Conservation (phyloP, 2,329 filamentous ascomycete genomes). For the Colletotrichum liriopes region DNA sequence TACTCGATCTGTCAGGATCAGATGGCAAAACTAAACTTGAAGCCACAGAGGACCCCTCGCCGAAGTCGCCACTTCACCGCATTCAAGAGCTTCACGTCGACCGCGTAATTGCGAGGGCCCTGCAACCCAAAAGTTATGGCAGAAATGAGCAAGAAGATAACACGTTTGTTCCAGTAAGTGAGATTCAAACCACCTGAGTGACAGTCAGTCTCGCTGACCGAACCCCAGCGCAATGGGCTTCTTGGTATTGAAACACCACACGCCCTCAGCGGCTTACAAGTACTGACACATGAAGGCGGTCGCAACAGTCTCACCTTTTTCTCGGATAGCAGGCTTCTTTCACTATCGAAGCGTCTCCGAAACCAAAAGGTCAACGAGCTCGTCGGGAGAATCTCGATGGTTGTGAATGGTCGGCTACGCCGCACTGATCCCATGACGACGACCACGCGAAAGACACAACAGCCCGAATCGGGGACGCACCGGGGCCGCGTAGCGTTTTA, state of each 20-base stretch:
- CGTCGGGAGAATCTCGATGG: constrained; percentile 47
- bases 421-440: constrained; percentile 25
- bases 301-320: constrained; percentile 50
- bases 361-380: constrained; percentile 51
- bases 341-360: constrained; percentile 48
- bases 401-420: constrained; percentile 44
- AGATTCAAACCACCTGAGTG: no score
- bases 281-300: constrained; percentile 43
- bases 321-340: constrained; percentile 50
- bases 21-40: background rate
- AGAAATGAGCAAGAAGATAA: constrained; percentile 39
- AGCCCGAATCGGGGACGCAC: constrained; percentile 21
- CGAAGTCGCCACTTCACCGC: constrained; percentile 11
- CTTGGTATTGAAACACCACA: constrained; percentile 44
- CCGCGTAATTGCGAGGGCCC: constrained; percentile 46
- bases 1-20: constrained; percentile 22
- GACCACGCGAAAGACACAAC: constrained; percentile 5
- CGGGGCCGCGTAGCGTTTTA: constrained; percentile 26
- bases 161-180: constrained; percentile 47
- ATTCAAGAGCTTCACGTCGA: constrained; percentile 50
- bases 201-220: background rate
- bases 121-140: constrained; percentile 19
- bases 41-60: background rate
- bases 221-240: constrained; percentile 48
- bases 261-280: constrained; percentile 10